Percentiles rank a stretch among this genome's conserved stretches.
Evolutionary conservation across 2,329 filamentous ascomycete genomes (phyloP).

Genomic region (Phaeophleospora eucalypticola): DNA sequence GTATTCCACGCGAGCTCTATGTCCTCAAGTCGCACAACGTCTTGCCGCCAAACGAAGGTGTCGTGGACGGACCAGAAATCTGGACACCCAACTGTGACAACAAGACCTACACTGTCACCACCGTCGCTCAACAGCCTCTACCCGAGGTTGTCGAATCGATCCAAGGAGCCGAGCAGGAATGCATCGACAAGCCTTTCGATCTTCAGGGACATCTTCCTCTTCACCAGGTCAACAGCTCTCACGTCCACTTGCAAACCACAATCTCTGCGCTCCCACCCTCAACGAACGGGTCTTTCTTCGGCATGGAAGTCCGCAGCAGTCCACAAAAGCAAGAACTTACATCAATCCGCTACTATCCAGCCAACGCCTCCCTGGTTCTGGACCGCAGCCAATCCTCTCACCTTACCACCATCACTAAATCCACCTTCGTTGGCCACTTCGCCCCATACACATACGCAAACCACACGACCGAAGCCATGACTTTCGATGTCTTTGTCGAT

Average conservation of each 20-base stretch:
- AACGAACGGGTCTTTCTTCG: no score
- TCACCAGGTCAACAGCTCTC: constrained; percentile 27
- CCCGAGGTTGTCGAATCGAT: constrained; percentile 39
- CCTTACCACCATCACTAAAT: constrained; percentile 37
- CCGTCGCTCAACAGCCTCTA: constrained; percentile 38
- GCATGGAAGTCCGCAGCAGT: no score
- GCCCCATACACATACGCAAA: constrained; percentile 36
- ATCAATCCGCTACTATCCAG: constrained; percentile 40
- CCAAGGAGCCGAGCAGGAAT: constrained; percentile 25
- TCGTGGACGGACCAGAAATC: constrained; percentile 9
- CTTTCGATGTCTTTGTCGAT: constrained; percentile 42
- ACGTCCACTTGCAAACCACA: constrained; percentile 38
- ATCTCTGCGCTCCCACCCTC: constrained; percentile 27
- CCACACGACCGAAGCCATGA: constrained; percentile 34
- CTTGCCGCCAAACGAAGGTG: constrained; percentile 29
- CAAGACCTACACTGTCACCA: constrained; percentile 39
- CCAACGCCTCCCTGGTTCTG: constrained; percentile 40
- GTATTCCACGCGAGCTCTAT: constrained; percentile 41
- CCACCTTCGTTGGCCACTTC: constrained; percentile 40
- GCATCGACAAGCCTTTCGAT: constrained; percentile 17
- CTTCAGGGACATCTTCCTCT: constrained; percentile 15
- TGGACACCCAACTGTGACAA: constrained; percentile 17
- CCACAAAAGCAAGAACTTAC: no score
- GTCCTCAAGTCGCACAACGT: constrained; percentile 37
- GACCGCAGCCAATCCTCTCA: constrained; percentile 39